Conservation (phyloP, 2,329 filamentous ascomycete species). For the Fusarium compactum region DNA sequence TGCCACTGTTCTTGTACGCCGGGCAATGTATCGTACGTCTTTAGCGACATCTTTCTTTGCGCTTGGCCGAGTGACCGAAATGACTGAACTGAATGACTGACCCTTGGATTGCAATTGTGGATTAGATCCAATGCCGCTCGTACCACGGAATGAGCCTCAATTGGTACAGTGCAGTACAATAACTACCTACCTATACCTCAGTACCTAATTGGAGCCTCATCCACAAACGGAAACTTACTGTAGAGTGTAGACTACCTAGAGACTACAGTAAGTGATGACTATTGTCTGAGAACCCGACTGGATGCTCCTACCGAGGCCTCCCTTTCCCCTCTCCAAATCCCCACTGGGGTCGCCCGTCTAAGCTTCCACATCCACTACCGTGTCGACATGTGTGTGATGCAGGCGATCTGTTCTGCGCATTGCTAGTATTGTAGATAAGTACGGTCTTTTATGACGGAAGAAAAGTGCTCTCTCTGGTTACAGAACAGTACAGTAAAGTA, state of each 20-base stretch:
- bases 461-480: neutral
- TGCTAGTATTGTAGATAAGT: neutral
- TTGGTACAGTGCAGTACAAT: neutral
- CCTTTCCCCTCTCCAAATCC: slow-evolving; percentile 32
- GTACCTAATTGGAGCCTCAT: neutral
- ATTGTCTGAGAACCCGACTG: neutral
- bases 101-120: slow-evolving; percentile 9
- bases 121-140: slow-evolving; percentile 2
- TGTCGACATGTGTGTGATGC: slow-evolving; percentile 40
- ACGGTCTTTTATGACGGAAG: neutral
- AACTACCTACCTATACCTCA: neutral
- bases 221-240: neutral
- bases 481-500: neutral
- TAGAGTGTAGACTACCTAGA: neutral
- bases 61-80: slow-evolving; percentile 22
- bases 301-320: slow-evolving; percentile 40
- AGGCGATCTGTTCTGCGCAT: slow-evolving; percentile 10
- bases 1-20: slow-evolving; percentile 18
- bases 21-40: slow-evolving; percentile 13
- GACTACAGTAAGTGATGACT: neutral
- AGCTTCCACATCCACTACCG: slow-evolving; percentile 43
- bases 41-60: slow-evolving; percentile 25
- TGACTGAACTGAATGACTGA: slow-evolving; percentile 2
- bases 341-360: slow-evolving; percentile 38
- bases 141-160: slow-evolving; percentile 18